These are phyloP conservation scores for Discostella stelligera DNA, from an alignment of 352 stramenopile genomes.

Conservation along the genomic window DNA sequence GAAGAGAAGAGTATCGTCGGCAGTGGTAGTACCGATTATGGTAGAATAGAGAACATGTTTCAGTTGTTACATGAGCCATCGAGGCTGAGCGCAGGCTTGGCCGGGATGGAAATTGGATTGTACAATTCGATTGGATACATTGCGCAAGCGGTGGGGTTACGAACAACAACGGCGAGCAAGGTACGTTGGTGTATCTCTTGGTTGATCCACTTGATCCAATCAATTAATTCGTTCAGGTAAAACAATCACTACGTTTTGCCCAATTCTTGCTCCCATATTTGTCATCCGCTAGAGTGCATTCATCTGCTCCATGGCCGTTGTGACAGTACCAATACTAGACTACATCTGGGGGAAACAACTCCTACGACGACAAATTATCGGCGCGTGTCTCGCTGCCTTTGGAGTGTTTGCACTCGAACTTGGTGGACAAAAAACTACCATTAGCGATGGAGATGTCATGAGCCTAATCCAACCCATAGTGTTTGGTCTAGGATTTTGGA, in stretches of 20 bases:
- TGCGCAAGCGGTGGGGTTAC: slow-evolving; percentile 67
- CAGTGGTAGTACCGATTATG: neutral
- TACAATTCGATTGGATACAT: slow-evolving; percentile 76
- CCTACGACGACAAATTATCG: slow-evolving; percentile 44
- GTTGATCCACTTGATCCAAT: neutral
- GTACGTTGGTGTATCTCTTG: slow-evolving; percentile 22
- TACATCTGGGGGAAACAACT: slow-evolving; percentile 61
- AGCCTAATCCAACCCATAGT: slow-evolving; percentile 64
- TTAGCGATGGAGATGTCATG: slow-evolving; percentile 44
- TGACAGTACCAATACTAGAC: slow-evolving; percentile 71
- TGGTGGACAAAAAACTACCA: slow-evolving; percentile 20
- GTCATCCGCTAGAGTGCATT: slow-evolving; percentile 60
- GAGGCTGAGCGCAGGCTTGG: slow-evolving; percentile 29
- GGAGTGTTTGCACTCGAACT: slow-evolving; percentile 64
- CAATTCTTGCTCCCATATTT: neutral
- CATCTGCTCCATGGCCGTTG: slow-evolving; percentile 71
- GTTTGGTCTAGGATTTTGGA: slow-evolving; percentile 80
- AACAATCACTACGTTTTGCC: neutral
- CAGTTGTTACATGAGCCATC: slow-evolving; percentile 26
- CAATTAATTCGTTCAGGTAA: slow-evolving; percentile 2
- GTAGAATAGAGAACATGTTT: neutral
- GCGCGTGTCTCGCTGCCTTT: slow-evolving; percentile 56
- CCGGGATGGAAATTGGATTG: slow-evolving; percentile 70
- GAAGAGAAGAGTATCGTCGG: neutral
- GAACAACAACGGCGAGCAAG: slow-evolving; percentile 63